phyloP scores from a whole-genome alignment of 1,139 yeast genomes.

The Saccharomyces hybrid region DNA sequence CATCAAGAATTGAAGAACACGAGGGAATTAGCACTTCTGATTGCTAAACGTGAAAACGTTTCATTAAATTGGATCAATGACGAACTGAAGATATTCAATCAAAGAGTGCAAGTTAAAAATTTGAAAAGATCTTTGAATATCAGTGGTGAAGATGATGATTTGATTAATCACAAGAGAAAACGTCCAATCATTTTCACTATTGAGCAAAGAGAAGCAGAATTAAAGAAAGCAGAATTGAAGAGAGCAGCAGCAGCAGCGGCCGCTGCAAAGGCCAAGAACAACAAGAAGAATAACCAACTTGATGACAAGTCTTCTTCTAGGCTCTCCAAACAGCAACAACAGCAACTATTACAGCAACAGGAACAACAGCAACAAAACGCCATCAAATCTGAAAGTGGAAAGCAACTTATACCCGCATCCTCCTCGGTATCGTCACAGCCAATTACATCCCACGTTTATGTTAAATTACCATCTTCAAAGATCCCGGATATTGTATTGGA shows the following conservation, averaged over 20 bases:
- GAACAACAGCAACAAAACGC: constrained; percentile 12
- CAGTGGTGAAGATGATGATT: constrained; percentile 78
- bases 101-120: constrained; percentile 62
- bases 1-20: constrained; percentile 76
- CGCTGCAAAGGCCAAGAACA: constrained; percentile 12
- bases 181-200: constrained; percentile 35
- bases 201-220: constrained; percentile 15
- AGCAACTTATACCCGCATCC: constrained; percentile 8
- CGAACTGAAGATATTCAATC: constrained; percentile 23
- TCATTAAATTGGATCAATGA: constrained; percentile 17
- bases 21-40: constrained; percentile 57
- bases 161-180: constrained; percentile 72
- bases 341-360: constrained; percentile 9
- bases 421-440: constrained; percentile 18
- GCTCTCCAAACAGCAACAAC: constrained; percentile 7
- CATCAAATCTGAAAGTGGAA: neutral
- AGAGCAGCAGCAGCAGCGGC: constrained; percentile 10
- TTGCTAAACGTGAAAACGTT: constrained; percentile 61
- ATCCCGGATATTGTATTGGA: constrained; percentile 88
- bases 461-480: constrained; percentile 79
- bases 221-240: constrained; percentile 13
- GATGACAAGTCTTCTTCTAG: neutral
- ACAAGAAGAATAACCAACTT: constrained; percentile 12
- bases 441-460: constrained; percentile 58
- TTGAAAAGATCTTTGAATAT: constrained; percentile 70